Conservation (phyloP, 352 stramenopile genomes). For the Phytophthora pini region DNA sequence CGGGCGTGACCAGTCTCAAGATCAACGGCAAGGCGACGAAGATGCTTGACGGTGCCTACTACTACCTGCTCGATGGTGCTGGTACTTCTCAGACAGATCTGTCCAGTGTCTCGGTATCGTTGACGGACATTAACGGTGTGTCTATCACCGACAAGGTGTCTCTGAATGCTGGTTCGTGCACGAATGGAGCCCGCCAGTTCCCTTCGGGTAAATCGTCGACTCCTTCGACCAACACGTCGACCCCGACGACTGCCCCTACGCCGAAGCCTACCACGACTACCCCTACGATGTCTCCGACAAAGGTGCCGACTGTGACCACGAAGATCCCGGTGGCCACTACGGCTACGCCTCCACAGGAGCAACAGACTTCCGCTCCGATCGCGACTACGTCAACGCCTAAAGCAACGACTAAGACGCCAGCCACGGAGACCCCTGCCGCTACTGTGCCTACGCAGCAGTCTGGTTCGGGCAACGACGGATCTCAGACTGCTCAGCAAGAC, state of each 20-base stretch:
- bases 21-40: slow-evolving; percentile 58
- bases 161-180: slow-evolving; percentile 48
- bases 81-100: slow-evolving; percentile 40
- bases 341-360: not conserved
- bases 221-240: slow-evolving; percentile 15
- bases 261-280: not conserved
- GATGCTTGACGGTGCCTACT: slow-evolving; percentile 67
- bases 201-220: slow-evolving; percentile 17
- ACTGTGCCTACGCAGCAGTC: slow-evolving; percentile 5
- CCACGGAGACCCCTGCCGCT: slow-evolving; percentile 3
- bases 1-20: slow-evolving; percentile 34
- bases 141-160: slow-evolving; percentile 53
- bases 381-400: slow-evolving; percentile 6
- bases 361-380: slow-evolving; percentile 11
- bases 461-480: slow-evolving; percentile 2
- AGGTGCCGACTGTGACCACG: slow-evolving; percentile 4
- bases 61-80: slow-evolving; percentile 60
- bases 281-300: slow-evolving; percentile 6
- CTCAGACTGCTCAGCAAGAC: slow-evolving; percentile 13
- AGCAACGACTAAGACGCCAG: not conserved
- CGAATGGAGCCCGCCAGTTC: slow-evolving; percentile 49
- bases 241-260: not conserved
- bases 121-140: slow-evolving; percentile 54
- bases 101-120: slow-evolving; percentile 39
- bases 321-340: slow-evolving; percentile 8